phyloP scores from a whole-genome alignment of 2,329 filamentous ascomycete genomes.

The Sporothrix protearum region DNA sequence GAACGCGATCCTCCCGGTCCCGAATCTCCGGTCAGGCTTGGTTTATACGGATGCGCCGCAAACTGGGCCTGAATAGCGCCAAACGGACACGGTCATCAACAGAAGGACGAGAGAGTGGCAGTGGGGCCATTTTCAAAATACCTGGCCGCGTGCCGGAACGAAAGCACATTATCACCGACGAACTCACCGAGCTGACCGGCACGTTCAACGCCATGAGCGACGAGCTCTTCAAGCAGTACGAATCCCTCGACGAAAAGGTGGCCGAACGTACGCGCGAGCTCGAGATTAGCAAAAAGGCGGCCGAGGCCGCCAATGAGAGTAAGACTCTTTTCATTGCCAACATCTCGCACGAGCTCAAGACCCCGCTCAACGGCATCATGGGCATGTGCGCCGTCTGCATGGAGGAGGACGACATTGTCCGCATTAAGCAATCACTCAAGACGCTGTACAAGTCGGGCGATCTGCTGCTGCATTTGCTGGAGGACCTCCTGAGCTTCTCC shows the following conservation, averaged over 20 bases:
- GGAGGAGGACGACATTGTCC: slow-evolving; percentile 76
- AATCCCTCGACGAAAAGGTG: slow-evolving; percentile 78
- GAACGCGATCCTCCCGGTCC: slow-evolving; percentile 42
- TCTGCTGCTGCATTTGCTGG: slow-evolving; percentile 76
- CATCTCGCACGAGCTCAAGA: slow-evolving; percentile 83
- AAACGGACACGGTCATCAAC: slow-evolving; percentile 35
- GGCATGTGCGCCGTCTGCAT: slow-evolving; percentile 93
- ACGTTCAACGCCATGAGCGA: slow-evolving; percentile 96
- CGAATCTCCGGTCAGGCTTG: slow-evolving; percentile 45
- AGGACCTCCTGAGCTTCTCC: slow-evolving; percentile 86
- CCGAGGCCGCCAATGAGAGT: slow-evolving; percentile 92
- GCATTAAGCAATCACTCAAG: slow-evolving; percentile 78
- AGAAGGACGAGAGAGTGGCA: slow-evolving; percentile 37
- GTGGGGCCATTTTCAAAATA: slow-evolving; percentile 68
- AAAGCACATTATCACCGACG: slow-evolving; percentile 75
- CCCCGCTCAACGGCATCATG: slow-evolving; percentile 90
- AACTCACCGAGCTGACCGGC: slow-evolving; percentile 74
- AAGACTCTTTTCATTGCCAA: slow-evolving; percentile 98
- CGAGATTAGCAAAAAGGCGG: slow-evolving; percentile 84
- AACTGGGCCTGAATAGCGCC: slow-evolving; percentile 27
- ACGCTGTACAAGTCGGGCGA: slow-evolving; percentile 89
- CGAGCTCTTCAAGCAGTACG: slow-evolving; percentile 82
- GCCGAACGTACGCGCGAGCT: slow-evolving; percentile 77
- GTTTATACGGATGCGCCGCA: slow-evolving; percentile 37
- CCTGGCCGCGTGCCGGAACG: slow-evolving; percentile 75